A percentile compares a stretch with the other conserved stretches of the same genome.
These are phyloP conservation scores for Discostella stelligera DNA, from an alignment of 352 stramenopile species.

Conservation along the genomic window DNA sequence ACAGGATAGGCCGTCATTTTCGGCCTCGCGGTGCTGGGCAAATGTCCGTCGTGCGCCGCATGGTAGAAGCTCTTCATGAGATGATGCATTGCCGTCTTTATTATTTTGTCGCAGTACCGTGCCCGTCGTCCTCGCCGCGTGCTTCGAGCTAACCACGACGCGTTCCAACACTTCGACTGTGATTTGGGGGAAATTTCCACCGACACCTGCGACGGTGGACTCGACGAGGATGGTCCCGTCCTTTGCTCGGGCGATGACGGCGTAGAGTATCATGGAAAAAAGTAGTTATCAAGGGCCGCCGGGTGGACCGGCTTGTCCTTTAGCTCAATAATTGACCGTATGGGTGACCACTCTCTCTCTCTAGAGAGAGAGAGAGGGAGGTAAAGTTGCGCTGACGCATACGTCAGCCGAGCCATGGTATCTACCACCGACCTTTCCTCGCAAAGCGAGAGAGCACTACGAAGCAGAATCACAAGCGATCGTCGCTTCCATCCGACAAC, in stretches of 20 bases:
- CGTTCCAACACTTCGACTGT: conserved; percentile 35
- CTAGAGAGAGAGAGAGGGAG: no score
- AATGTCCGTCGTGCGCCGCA: conserved; percentile 36
- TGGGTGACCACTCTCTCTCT: no score
- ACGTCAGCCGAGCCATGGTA: neutral
- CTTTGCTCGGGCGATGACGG: conserved; percentile 44
- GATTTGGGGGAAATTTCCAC: conserved; percentile 51
- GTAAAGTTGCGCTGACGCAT: neutral
- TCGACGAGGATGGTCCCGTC: conserved; percentile 45
- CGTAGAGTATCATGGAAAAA: conserved; percentile 44
- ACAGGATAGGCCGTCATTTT: conserved; percentile 8
- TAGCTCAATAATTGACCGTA: no score
- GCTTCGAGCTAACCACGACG: conserved; percentile 16
- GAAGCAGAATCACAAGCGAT: no score
- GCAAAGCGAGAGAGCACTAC: no score
- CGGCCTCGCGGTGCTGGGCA: conserved; percentile 23
- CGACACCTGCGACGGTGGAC: conserved; percentile 31
- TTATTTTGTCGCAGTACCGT: neutral
- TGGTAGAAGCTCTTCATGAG: conserved; percentile 18
- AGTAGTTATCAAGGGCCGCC: neutral
- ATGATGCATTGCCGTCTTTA: conserved; percentile 3
- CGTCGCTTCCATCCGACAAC: no score
- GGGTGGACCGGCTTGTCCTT: neutral
- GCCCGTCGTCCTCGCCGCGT: conserved; percentile 5
- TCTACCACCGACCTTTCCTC: no score